phyloP scores from a whole-genome alignment of 1,284 basidiomycete genomes.

The Microbotryum scabiosae region DNA sequence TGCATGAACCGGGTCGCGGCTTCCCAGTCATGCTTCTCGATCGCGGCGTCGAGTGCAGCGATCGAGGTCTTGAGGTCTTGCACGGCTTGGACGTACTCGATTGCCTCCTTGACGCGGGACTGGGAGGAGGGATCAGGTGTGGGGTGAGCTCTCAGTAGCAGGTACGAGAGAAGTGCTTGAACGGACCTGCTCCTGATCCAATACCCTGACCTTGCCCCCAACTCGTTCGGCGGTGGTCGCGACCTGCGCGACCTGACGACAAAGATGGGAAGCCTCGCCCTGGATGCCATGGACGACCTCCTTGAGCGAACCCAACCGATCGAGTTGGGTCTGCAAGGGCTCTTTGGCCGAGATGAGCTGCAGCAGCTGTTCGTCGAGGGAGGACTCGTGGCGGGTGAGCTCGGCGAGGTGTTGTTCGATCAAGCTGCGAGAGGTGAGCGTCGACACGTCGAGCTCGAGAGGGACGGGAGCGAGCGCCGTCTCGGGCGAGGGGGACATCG shows the following conservation, averaged over 20 bases:
- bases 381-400: conserved; percentile 20
- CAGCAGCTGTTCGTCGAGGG: conserved; percentile 25
- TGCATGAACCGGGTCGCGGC: conserved; percentile 82
- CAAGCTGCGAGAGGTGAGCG: conserved; percentile 16
- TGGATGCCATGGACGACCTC: conserved; percentile 32
- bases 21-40: conserved; percentile 88
- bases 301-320: conserved; percentile 24
- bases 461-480: background rate
- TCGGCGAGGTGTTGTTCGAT: conserved; percentile 13
- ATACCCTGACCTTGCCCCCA: conserved; percentile 70
- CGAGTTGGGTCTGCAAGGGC: conserved; percentile 24
- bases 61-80: conserved; percentile 57
- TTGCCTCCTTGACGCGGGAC: conserved; percentile 34
- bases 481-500: background rate
- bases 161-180: background rate
- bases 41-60: conserved; percentile 61
- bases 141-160: conserved; percentile 54
- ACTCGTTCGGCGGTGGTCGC: conserved; percentile 62
- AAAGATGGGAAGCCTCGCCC: conserved; percentile 30
- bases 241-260: conserved; percentile 23
- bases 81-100: conserved; percentile 37
- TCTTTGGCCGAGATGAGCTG: conserved; percentile 21
- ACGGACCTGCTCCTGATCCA: conserved; percentile 76
- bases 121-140: conserved; percentile 1
- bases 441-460: conserved; percentile 3